Evolutionary conservation across 2,329 filamentous ascomycete species (phyloP).

Genomic region (Esteya vermicola): DNA sequence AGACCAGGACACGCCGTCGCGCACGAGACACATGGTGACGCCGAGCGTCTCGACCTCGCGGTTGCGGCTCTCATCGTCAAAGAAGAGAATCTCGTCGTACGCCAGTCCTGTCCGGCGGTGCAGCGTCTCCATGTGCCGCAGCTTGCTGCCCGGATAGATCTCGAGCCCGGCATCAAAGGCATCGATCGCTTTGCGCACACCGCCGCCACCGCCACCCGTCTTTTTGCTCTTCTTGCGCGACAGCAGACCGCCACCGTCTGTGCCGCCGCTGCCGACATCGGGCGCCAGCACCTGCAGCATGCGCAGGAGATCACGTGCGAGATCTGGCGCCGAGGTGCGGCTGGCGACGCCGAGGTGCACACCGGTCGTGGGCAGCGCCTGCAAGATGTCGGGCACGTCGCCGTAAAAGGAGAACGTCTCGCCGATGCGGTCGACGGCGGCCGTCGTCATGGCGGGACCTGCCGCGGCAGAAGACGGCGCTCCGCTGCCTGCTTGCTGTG

Average conservation of each 20-base stretch:
- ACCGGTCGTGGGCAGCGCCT: slow-evolving; percentile 34
- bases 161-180: slow-evolving; percentile 47
- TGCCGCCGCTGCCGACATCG: background rate
- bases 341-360: slow-evolving; percentile 59
- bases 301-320: slow-evolving; percentile 69
- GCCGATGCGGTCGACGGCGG: slow-evolving; percentile 38
- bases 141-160: slow-evolving; percentile 68
- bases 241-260: background rate
- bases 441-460: slow-evolving; percentile 8
- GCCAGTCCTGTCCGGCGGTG: slow-evolving; percentile 54
- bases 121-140: slow-evolving; percentile 67
- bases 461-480: slow-evolving; percentile 6
- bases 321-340: slow-evolving; percentile 63
- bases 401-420: slow-evolving; percentile 58
- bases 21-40: slow-evolving; percentile 71
- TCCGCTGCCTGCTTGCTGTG: too few relatives aligned
- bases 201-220: slow-evolving; percentile 7
- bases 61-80: slow-evolving; percentile 84
- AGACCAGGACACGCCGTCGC: slow-evolving; percentile 60
- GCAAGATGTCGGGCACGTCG: slow-evolving; percentile 54
- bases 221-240: background rate
- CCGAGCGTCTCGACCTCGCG: slow-evolving; percentile 66
- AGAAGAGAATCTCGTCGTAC: slow-evolving; percentile 85
- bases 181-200: slow-evolving; percentile 39
- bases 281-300: slow-evolving; percentile 44